Evolutionary conservation across 1,139 yeast species (phyloP).

Genomic region (Suhomyces coccinellae): DNA sequence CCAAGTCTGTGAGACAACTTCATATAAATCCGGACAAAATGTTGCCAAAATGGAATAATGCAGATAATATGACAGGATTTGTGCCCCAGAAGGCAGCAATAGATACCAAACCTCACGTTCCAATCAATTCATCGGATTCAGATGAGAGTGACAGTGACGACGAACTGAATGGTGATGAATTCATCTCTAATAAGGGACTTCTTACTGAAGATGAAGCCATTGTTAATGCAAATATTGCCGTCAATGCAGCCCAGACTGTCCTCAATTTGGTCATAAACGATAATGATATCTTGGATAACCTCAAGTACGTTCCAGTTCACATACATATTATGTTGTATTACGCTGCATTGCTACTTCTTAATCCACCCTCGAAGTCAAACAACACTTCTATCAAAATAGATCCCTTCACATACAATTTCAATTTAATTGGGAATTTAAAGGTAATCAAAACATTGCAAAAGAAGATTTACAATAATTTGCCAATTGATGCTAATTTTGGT

Average conservation of each 20-base stretch:
- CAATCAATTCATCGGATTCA: background rate
- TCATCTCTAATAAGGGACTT: constrained; percentile 39
- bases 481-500: constrained; percentile 57
- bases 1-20: constrained; percentile 51
- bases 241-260: constrained; percentile 65
- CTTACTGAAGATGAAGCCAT: constrained; percentile 38
- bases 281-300: constrained; percentile 55
- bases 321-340: constrained; percentile 71
- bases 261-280: constrained; percentile 60
- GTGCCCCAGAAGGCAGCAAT: background rate
- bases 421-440: constrained; percentile 29
- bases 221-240: constrained; percentile 50
- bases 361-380: constrained; percentile 42
- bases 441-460: constrained; percentile 43
- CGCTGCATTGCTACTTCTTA: constrained; percentile 58
- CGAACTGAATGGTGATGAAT: constrained; percentile 28
- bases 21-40: constrained; percentile 33
- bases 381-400: constrained; percentile 17
- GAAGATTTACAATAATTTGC: constrained; percentile 46
- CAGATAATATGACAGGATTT: background rate
- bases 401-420: constrained; percentile 20
- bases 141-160: constrained; percentile 26
- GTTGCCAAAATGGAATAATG: constrained; percentile 39
- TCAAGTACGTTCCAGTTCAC: constrained; percentile 68
- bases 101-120: background rate